Conservation (phyloP, 2,329 filamentous ascomycete genomes). For the Trematosphaeria pertusa region DNA sequence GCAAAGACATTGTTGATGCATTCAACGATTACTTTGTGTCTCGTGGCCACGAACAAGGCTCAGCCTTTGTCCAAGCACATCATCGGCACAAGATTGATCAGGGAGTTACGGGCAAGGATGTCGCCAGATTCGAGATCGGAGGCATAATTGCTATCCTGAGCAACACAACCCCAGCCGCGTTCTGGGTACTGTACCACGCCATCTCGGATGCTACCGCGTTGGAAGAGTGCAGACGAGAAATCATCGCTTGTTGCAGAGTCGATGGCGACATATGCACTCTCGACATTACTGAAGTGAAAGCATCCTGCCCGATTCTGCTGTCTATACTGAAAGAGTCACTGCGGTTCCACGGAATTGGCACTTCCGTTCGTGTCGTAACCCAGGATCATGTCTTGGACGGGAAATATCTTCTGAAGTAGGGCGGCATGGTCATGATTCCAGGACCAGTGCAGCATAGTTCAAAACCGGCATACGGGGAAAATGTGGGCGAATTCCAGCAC, state of each 20-base stretch:
- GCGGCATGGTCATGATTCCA: slow-evolving; percentile 35
- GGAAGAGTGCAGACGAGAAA: slow-evolving; percentile 39
- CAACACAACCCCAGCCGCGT: slow-evolving; percentile 48
- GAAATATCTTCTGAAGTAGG: slow-evolving; percentile 43
- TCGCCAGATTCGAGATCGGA: slow-evolving; percentile 51
- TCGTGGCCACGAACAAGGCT: slow-evolving; percentile 43
- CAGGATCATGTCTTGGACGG: slow-evolving; percentile 41
- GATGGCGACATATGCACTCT: slow-evolving; percentile 12
- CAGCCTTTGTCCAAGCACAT: slow-evolving; percentile 40
- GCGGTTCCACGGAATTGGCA: slow-evolving; percentile 43
- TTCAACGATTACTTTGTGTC: slow-evolving; percentile 49
- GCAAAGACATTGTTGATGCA: slow-evolving; percentile 37
- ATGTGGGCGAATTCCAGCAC: slow-evolving; percentile 41
- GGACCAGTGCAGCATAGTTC: slow-evolving; percentile 26
- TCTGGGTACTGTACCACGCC: slow-evolving; percentile 50
- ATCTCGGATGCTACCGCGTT: slow-evolving; percentile 41
- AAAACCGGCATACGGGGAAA: slow-evolving; percentile 16
- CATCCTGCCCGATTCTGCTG: slow-evolving; percentile 47
- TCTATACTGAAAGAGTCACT: slow-evolving; percentile 51
- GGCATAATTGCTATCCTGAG: slow-evolving; percentile 45
- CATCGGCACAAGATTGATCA: slow-evolving; percentile 38
- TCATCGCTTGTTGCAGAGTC: slow-evolving; percentile 32
- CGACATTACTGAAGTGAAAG: slow-evolving; percentile 36
- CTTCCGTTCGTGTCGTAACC: slow-evolving; percentile 39
- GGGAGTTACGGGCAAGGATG: slow-evolving; percentile 40